These are phyloP conservation scores for Guadua angustifolia DNA, from an alignment of 176 grass and related monocot genomes.

Conservation along the genomic window DNA sequence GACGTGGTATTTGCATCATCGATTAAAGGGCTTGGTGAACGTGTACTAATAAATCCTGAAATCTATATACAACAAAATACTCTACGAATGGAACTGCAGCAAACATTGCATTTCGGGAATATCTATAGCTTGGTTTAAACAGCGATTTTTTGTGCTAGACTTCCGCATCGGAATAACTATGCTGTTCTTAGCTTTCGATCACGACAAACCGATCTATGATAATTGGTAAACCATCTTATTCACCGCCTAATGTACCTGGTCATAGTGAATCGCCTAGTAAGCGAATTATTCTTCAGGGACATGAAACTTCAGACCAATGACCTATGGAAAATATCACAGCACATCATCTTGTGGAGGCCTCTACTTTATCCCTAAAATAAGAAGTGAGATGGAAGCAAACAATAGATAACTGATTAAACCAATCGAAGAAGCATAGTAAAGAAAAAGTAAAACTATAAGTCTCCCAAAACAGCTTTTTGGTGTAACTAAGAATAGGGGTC, in stretches of 20 bases:
- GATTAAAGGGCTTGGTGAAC: too few relatives aligned
- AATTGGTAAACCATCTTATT: constrained; percentile 22
- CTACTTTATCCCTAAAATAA: neutral
- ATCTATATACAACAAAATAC: neutral
- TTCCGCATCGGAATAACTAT: neutral
- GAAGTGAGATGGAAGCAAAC: neutral
- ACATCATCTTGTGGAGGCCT: neutral
- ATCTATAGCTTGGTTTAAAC: too few relatives aligned
- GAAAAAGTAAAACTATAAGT: neutral
- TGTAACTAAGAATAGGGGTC: neutral
- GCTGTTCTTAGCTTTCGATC: neutral
- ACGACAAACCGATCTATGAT: neutral
- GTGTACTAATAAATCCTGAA: neutral
- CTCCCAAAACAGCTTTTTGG: neutral
- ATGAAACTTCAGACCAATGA: constrained; percentile 68
- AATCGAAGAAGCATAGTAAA: neutral
- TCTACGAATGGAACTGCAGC: neutral
- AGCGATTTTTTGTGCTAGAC: neutral
- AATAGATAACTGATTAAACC: constrained; percentile 6
- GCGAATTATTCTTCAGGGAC: constrained; percentile 80
- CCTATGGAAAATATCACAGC: constrained; percentile 47
- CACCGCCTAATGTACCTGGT: neutral
- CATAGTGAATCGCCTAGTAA: constrained; percentile 6
- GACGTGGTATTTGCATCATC: too few relatives aligned
- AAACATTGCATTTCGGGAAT: neutral